These are phyloP conservation scores for Taphrina wiesneri DNA, from an alignment of 1,139 yeast genomes.

Conservation along the genomic window DNA sequence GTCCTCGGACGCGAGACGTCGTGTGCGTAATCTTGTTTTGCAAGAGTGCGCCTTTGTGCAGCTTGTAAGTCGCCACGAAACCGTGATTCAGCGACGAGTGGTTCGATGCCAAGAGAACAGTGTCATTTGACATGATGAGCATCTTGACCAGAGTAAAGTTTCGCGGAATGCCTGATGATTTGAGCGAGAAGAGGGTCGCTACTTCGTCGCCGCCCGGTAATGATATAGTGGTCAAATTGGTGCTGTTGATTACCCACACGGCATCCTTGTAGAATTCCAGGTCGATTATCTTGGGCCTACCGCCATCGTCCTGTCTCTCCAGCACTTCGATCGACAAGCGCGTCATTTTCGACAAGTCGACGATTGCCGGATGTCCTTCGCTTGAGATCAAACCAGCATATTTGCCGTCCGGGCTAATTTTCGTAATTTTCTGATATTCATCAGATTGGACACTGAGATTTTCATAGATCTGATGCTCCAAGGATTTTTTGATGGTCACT, in stretches of 20 bases:
- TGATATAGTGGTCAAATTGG: not conserved
- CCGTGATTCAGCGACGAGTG: conserved; percentile 3
- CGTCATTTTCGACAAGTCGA: conserved; percentile 3
- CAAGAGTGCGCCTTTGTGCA: conserved; percentile 16
- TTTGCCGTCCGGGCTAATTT: conserved; percentile 17
- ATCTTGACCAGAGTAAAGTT: conserved; percentile 6
- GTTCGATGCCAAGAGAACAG: conserved; percentile 17
- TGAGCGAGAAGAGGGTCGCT: not conserved
- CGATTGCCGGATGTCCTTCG: conserved; percentile 22
- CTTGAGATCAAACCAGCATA: conserved; percentile 25
- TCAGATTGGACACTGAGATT: conserved; percentile 12
- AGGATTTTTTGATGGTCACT: not conserved
- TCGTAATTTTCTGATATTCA: conserved; percentile 28
- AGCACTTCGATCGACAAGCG: not conserved
- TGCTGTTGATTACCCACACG: conserved; percentile 5
- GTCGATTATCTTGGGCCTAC: not conserved
- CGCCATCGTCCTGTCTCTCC: not conserved
- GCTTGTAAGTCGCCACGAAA: conserved; percentile 17
- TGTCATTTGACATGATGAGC: conserved; percentile 6
- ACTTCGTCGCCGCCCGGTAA: conserved; percentile 11
- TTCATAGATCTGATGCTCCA: conserved; percentile 17
- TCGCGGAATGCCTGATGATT: conserved; percentile 2
- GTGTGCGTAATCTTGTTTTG: conserved; percentile 16
- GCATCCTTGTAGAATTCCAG: conserved; percentile 16
- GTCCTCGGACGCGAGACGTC: conserved; percentile 8